Evolutionary conservation across 2,329 filamentous ascomycete species (phyloP).

Genomic region (Colletotrichum sp.): DNA sequence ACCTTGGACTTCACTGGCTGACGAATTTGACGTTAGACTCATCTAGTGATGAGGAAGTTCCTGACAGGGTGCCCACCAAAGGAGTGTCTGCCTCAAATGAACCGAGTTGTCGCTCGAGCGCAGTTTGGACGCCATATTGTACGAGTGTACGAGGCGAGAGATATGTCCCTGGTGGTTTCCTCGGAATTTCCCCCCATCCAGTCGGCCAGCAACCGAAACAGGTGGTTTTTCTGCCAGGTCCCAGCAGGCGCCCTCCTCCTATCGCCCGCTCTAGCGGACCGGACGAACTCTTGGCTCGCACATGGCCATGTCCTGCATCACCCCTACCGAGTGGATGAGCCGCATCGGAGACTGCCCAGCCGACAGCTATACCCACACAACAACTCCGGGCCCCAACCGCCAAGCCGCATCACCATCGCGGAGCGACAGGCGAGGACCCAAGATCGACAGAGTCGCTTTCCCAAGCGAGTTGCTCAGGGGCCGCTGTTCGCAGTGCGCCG

Average conservation of each 20-base stretch:
- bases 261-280: not conserved
- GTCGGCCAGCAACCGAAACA: not conserved
- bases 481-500: not conserved
- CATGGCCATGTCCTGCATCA: not conserved
- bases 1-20: rapidly evolving
- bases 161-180: not conserved
- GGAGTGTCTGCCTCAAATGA: rapidly evolving
- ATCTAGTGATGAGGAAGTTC: not conserved
- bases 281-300: conserved; percentile 13
- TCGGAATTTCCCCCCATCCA: not conserved
- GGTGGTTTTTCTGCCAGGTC: not conserved
- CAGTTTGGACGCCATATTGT: not conserved
- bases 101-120: rapidly evolving
- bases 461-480: conserved; percentile 1
- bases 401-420: conserved; percentile 8
- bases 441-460: not conserved
- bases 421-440: not conserved
- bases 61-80: not conserved
- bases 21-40: not conserved
- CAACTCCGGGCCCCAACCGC: not conserved
- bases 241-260: not conserved
- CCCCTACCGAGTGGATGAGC: not conserved
- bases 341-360: not conserved
- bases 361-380: not conserved
- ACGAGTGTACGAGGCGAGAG: not conserved